These are phyloP conservation scores for Stephanodiscus triporus DNA, from an alignment of 108 stramenopile species.

Conservation along the genomic window DNA sequence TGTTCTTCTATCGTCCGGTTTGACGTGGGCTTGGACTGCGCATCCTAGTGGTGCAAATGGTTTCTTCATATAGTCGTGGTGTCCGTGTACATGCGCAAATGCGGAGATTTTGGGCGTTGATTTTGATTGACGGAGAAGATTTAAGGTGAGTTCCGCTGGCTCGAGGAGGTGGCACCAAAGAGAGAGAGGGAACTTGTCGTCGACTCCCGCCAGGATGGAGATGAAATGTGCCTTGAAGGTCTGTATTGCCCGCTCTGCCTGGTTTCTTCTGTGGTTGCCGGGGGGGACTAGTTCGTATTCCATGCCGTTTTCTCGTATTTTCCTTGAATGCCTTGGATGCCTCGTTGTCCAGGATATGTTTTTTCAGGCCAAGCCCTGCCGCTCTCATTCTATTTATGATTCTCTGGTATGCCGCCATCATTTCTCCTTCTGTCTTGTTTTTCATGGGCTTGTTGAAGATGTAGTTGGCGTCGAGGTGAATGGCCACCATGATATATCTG, in stretches of 20 bases:
- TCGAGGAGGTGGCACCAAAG: constrained; percentile 23
- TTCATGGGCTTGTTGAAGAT: constrained; percentile 42
- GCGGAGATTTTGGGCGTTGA: constrained; percentile 13
- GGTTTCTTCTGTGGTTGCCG: constrained; percentile 8
- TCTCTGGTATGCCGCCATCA: constrained; percentile 1
- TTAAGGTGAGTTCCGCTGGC: constrained; percentile 3
- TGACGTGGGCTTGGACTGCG: constrained; percentile 6
- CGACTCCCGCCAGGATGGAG: not conserved
- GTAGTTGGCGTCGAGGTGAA: constrained; percentile 49
- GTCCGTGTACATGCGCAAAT: constrained; percentile 13
- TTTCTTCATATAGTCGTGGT: not conserved
- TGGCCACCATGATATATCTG: not conserved
- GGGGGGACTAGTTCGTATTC: constrained; percentile 13
- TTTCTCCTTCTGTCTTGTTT: constrained; percentile 1
- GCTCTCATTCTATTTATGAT: constrained; percentile 5
- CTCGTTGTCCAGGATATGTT: constrained; percentile 28
- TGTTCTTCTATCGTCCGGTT: not conserved
- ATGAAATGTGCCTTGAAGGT: constrained; percentile 24
- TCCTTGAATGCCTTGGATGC: constrained; percentile 10
- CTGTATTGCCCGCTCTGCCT: constrained; percentile 19
- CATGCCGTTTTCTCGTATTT: not conserved
- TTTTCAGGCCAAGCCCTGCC: not conserved
- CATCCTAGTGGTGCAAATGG: constrained; percentile 18
- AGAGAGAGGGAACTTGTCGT: constrained; percentile 14
- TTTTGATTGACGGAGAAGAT: constrained; percentile 10